Base-by-base conservation (phyloP, 345 rosid species). In the Mangifera indica region DNA sequence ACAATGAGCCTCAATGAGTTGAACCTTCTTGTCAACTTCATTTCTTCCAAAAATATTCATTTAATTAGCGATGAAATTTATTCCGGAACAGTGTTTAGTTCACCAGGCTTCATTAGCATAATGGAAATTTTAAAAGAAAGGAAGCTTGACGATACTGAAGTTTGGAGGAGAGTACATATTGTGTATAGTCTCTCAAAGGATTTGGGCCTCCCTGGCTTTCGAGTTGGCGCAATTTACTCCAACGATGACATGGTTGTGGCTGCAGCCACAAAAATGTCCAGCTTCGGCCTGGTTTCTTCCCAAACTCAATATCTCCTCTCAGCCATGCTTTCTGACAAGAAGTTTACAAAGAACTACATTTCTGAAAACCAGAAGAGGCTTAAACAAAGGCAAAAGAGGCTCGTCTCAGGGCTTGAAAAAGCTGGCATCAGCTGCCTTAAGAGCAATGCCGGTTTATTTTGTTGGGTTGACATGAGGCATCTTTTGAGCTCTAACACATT, bases 391-490 rank as follows among this genome's bases (percentile, higher is more conserved):
- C 92, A 86, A 10, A 82, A 60, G 24, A 68, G 72, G 58, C 83
- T 91, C 0, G 87, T 86, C 14, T 84, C 87, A 3, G 97, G 97
- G 29, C 89, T 91, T 29, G 84, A 84, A 80, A 79, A 82, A 7
- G 82, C 88, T 3, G 89, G 92, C 46, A 83, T 91, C 17, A 74
- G 87, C 52, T 83, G 81, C 70, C 63, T 91, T 0, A 67, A 90
- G 67, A 89, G 92, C 82, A 88, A 86, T 70, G 89, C 97, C 1
- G 91, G 97, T 13, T 81, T 91, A 80, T 88, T 88, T 71, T 87
- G 92, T 65, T 91, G 97, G 97, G 97, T 89, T 61, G 87, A 91
- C 83, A 91, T 91, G 93, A 82, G 86, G 62, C 90, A 86, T 63
- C 84, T 91, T 13, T 77, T 91, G 79, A 84, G 76, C 46, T 83